These are phyloP conservation scores for Fragaria iinumae DNA, from an alignment of 306 rosid species.

Conservation along the genomic window DNA sequence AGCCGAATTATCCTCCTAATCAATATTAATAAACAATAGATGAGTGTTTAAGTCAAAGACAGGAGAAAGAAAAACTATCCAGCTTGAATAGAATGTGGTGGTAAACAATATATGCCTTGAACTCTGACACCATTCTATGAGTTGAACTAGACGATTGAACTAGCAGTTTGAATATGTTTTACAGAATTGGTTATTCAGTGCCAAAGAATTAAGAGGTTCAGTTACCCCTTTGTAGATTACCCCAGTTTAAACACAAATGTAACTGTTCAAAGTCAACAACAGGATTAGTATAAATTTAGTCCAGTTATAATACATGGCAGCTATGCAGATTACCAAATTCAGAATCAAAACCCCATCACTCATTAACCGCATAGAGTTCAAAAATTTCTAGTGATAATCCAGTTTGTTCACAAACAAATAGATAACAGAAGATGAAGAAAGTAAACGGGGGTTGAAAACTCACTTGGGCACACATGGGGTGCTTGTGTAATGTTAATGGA, in stretches of 20 bases:
- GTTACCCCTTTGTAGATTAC: neutral
- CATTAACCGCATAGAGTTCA: neutral
- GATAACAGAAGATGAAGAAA: neutral
- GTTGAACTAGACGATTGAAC: neutral
- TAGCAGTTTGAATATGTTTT: neutral
- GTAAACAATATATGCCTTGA: neutral
- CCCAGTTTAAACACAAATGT: neutral
- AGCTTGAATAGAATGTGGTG: neutral
- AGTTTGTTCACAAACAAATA: too few relatives aligned
- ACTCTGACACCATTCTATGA: neutral
- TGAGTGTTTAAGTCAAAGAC: neutral
- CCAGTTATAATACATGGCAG: neutral
- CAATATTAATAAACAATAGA: neutral
- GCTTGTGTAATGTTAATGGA: slow-evolving; percentile 88
- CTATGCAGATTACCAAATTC: neutral
- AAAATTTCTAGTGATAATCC: neutral
- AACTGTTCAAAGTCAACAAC: neutral
- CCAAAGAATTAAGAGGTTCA: neutral
- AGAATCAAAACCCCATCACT: neutral
- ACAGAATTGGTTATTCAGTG: neutral
- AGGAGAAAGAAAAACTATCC: neutral
- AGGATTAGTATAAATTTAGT: neutral
- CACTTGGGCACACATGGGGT: slow-evolving; percentile 89
- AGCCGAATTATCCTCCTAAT: neutral
- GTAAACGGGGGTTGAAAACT: slow-evolving; percentile 28